Percentiles rank a stretch among this genome's conserved stretches.
phyloP scores from a whole-genome alignment of 495 filamentous ascomycete genomes.

The Oidiodendron maius region DNA sequence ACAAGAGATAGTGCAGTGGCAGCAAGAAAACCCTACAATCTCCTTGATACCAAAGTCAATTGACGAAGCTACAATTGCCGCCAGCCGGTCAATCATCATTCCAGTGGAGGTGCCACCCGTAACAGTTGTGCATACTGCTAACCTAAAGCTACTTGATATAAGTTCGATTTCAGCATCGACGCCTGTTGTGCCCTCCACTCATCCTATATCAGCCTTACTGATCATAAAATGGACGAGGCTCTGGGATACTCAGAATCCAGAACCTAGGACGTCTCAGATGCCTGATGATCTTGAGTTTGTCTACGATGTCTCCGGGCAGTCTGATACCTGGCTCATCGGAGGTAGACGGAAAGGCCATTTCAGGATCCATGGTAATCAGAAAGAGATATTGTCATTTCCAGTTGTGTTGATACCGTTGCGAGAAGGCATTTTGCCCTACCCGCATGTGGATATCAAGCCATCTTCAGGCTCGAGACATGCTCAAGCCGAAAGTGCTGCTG shows the following conservation, averaged over 20 bases:
- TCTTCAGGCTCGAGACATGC: slow-evolving; percentile 27
- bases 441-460: slow-evolving; percentile 69
- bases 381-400: slow-evolving; percentile 39
- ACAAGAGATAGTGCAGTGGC: slow-evolving; percentile 33
- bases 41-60: slow-evolving; percentile 18
- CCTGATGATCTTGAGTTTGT: slow-evolving; percentile 64
- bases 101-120: slow-evolving; percentile 84
- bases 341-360: slow-evolving; percentile 77
- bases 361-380: slow-evolving; percentile 37
- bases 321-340: slow-evolving; percentile 79
- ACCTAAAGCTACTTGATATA: slow-evolving; percentile 44
- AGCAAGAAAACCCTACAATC: slow-evolving; percentile 29
- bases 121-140: slow-evolving; percentile 76
- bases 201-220: slow-evolving; percentile 66
- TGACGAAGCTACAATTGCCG: slow-evolving; percentile 10
- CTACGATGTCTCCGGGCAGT: slow-evolving; percentile 72
- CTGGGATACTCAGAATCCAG: slow-evolving; percentile 52
- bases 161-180: slow-evolving; percentile 25
- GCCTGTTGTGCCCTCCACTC: slow-evolving; percentile 51
- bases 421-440: slow-evolving; percentile 69
- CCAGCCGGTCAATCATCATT: slow-evolving; percentile 50
- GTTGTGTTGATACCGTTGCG: slow-evolving; percentile 74
- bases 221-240: slow-evolving; percentile 68
- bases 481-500: not conserved
- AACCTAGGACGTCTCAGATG: slow-evolving; percentile 19